Conservation (phyloP, 805 yeast genomes). For the Cyberlindnera veronae region DNA sequence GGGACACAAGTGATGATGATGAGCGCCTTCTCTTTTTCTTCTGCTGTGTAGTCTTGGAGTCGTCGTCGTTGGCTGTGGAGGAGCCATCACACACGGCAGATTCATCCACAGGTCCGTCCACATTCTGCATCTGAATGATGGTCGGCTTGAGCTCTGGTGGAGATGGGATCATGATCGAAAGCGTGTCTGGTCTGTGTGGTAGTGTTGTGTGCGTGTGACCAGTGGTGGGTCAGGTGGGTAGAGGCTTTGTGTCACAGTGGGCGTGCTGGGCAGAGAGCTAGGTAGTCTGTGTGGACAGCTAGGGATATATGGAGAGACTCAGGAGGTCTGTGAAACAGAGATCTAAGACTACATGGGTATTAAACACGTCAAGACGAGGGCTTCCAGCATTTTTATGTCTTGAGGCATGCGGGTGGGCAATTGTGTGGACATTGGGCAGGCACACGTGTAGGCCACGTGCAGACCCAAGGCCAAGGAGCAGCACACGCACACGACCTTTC, state of each 20-base stretch:
- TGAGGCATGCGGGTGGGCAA: too few relatives aligned
- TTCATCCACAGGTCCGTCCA: conserved; percentile 7
- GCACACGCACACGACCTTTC: conserved; percentile 4
- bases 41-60: conserved; percentile 15
- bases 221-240: too few relatives aligned
- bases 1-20: conserved; percentile 24
- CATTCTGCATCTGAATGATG: conserved; percentile 39
- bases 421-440: neutral
- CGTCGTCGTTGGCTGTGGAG: conserved; percentile 3
- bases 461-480: too few relatives aligned
- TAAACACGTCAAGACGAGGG: too few relatives aligned
- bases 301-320: too few relatives aligned
- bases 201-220: neutral
- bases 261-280: too few relatives aligned
- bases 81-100: conserved; percentile 8
- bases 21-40: conserved; percentile 27
- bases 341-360: too few relatives aligned
- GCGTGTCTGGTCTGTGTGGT: neutral
- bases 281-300: too few relatives aligned
- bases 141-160: conserved; percentile 47
- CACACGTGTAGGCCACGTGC: conserved; percentile 21
- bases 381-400: too few relatives aligned
- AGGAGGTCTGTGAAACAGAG: too few relatives aligned
- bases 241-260: too few relatives aligned
- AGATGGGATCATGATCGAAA: conserved; percentile 32